phyloP scores from a whole-genome alignment of 345 rosid species.

The Gynandropsis gynandra region DNA sequence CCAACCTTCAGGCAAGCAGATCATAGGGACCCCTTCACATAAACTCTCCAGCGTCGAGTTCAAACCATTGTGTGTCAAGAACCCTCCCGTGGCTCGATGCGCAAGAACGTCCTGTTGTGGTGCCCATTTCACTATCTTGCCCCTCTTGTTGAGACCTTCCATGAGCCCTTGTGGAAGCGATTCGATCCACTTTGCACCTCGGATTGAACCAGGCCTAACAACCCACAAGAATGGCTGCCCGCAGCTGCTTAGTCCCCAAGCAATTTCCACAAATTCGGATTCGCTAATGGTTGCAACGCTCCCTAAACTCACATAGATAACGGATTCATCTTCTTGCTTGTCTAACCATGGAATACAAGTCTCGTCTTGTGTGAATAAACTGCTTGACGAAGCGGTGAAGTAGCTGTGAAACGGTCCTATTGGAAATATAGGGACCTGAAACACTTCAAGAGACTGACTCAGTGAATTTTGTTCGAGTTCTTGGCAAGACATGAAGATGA shows the following conservation, averaged over 20 bases:
- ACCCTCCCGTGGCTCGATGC: slow-evolving; percentile 50
- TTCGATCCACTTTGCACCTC: slow-evolving; percentile 11
- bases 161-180: slow-evolving; percentile 20
- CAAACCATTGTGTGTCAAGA: slow-evolving; percentile 70
- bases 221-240: slow-evolving; percentile 46
- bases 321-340: slow-evolving; percentile 29
- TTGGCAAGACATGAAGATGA: slow-evolving; percentile 61
- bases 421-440: slow-evolving; percentile 33
- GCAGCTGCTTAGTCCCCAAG: slow-evolving; percentile 38
- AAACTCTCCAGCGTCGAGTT: slow-evolving; percentile 73
- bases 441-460: slow-evolving; percentile 32
- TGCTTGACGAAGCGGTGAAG: slow-evolving; percentile 20
- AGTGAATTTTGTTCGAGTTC: slow-evolving; percentile 51
- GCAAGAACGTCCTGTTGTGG: slow-evolving; percentile 38
- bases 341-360: slow-evolving; percentile 48
- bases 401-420: slow-evolving; percentile 41
- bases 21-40: slow-evolving; percentile 56
- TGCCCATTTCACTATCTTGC: slow-evolving; percentile 39
- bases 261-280: slow-evolving; percentile 39
- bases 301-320: slow-evolving; percentile 48
- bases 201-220: slow-evolving; percentile 26
- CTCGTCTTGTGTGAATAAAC: slow-evolving; percentile 32
- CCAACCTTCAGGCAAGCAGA: slow-evolving; percentile 55
- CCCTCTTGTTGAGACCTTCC: slow-evolving; percentile 27
- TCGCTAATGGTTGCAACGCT: slow-evolving; percentile 26